These are phyloP conservation scores for Colletotrichum godetiae DNA, from an alignment of 2,329 filamentous ascomycete species.

Conservation along the genomic window DNA sequence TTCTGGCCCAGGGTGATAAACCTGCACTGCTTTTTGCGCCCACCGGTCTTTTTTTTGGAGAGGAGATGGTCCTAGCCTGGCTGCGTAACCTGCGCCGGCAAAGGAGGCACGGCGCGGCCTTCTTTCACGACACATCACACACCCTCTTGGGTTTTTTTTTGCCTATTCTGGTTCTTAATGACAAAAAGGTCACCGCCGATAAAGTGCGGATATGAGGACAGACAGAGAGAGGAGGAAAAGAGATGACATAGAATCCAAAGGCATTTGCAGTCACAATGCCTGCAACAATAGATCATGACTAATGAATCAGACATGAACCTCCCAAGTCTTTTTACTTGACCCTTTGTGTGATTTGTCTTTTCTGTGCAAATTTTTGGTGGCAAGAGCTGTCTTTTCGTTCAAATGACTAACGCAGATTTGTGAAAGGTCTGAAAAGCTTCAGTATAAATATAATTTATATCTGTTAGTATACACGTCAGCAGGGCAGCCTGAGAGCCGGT, in stretches of 20 bases:
- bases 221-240: neutral
- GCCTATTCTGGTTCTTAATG: conserved; percentile 20
- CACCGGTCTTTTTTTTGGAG: neutral
- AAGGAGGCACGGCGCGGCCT: conserved; percentile 34
- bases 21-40: conserved; percentile 23
- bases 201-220: neutral
- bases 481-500: no score
- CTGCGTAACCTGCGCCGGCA: conserved; percentile 39
- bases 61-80: conserved; percentile 30
- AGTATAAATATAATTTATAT: no score
- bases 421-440: no score
- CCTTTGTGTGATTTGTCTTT: neutral
- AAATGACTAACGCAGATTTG: no score
- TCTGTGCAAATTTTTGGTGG: neutral
- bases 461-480: no score
- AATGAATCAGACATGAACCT: conserved; percentile 28
- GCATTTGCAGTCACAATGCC: conserved; percentile 13
- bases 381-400: neutral
- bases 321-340: neutral
- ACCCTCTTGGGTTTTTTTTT: conserved; percentile 2
- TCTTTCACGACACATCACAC: conserved; percentile 11
- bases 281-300: conserved; percentile 32
- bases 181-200: conserved; percentile 14
- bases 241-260: conserved; percentile 19
- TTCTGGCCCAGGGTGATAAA: conserved; percentile 3